Evolutionary conservation across 2,329 filamentous ascomycete genomes (phyloP).

Genomic region (Aspergillus ochraceoroseus): DNA sequence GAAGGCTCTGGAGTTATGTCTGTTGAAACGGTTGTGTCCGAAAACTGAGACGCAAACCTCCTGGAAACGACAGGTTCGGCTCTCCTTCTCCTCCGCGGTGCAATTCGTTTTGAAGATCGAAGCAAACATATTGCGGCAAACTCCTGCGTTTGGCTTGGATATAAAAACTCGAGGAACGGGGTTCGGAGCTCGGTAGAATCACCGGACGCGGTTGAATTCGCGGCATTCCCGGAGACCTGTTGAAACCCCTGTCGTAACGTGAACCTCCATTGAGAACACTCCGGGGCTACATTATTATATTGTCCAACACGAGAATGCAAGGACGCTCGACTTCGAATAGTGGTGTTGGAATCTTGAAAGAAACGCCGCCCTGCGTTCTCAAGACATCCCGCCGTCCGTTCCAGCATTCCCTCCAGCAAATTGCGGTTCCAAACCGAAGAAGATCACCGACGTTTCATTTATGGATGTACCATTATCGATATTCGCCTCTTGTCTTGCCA

Average conservation of each 20-base stretch:
- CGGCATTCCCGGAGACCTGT: constrained; percentile 17
- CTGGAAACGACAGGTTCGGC: constrained; percentile 21
- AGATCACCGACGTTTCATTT: constrained; percentile 23
- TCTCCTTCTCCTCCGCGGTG: constrained; percentile 28
- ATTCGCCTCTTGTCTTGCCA: background rate
- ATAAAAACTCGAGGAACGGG: constrained; percentile 40
- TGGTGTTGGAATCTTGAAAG: constrained; percentile 38
- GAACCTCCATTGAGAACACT: constrained; percentile 34
- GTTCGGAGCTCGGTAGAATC: constrained; percentile 20
- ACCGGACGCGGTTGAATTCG: constrained; percentile 12
- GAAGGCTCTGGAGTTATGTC: background rate
- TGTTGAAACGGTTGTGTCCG: too few species aligned
- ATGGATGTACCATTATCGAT: constrained; percentile 29
- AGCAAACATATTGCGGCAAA: constrained; percentile 23
- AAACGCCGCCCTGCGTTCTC: constrained; percentile 48
- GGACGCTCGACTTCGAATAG: constrained; percentile 35
- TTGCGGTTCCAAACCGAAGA: constrained; percentile 27
- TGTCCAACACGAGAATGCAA: constrained; percentile 38
- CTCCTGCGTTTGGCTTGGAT: constrained; percentile 32
- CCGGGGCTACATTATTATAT: constrained; percentile 27
- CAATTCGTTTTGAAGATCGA: constrained; percentile 23
- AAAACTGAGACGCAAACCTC: constrained; percentile 30
- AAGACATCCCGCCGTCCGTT: constrained; percentile 48
- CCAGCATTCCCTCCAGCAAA: constrained; percentile 46
- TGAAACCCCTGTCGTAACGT: constrained; percentile 26